phyloP scores from a whole-genome alignment of 805 yeast genomes.

The Lipomyces chichibuensis region DNA sequence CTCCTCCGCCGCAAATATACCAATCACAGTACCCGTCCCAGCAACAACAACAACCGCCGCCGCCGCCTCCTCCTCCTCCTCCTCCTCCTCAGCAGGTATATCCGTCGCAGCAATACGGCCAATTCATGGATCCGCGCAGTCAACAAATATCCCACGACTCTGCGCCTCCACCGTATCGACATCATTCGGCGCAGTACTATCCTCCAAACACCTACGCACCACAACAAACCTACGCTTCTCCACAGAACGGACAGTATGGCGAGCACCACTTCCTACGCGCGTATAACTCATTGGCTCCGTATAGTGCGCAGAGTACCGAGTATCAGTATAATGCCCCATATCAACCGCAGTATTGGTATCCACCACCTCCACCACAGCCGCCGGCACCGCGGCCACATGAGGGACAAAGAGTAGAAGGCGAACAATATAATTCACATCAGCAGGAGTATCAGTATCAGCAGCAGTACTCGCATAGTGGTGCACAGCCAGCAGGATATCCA shows the following conservation, averaged over 20 bases:
- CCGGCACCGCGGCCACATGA: background rate
- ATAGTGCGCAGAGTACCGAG: background rate
- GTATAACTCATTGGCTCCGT: background rate
- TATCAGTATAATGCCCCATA: background rate
- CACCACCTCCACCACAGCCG: background rate
- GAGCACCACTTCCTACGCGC: background rate
- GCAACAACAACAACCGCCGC: background rate
- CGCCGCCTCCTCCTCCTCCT: background rate
- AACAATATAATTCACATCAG: background rate
- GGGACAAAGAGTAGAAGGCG: background rate
- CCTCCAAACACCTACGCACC: background rate
- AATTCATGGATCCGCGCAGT: background rate
- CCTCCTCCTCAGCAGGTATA: background rate
- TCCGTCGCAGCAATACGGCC: background rate
- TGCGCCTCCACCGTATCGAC: background rate
- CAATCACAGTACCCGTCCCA: conserved; percentile 1
- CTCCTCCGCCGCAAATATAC: background rate
- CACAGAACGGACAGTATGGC: background rate
- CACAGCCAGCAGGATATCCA: background rate
- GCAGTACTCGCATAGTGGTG: background rate
- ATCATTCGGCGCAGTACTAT: background rate
- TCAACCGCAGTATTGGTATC: conserved; percentile 7
- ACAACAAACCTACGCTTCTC: background rate
- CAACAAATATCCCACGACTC: background rate
- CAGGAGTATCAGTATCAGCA: conserved; percentile 1